Conservation (phyloP, 208 protist genomes). For the Trichomonas vaginalis region DNA sequence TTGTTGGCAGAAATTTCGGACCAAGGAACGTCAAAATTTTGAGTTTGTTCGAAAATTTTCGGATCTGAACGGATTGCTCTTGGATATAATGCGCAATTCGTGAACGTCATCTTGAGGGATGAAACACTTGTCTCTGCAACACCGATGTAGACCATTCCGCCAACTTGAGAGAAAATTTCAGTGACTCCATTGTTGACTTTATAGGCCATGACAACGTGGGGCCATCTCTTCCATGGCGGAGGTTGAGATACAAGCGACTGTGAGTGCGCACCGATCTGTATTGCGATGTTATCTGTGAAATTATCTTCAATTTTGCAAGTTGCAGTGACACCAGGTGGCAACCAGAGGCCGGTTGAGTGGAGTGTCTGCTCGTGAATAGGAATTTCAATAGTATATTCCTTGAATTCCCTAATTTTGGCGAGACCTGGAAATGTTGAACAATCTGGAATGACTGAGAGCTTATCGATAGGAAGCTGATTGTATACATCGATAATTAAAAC, state of each 20-base stretch:
- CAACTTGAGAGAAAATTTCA: neutral
- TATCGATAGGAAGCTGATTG: neutral
- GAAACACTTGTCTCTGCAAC: neutral
- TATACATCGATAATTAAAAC: neutral
- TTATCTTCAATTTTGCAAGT: neutral
- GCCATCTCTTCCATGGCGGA: neutral
- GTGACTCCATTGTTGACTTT: neutral
- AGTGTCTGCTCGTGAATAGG: neutral
- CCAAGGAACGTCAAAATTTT: neutral
- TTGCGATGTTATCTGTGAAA: neutral
- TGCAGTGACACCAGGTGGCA: neutral
- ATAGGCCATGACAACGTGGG: neutral
- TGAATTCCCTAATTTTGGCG: neutral
- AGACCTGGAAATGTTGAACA: neutral
- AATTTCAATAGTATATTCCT: neutral
- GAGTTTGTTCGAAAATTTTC: neutral
- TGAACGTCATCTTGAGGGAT: neutral
- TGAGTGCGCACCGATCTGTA: neutral
- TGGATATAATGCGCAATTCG: neutral
- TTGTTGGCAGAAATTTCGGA: neutral
- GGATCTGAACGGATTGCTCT: neutral
- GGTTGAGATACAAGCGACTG: neutral
- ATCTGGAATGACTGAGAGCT: neutral
- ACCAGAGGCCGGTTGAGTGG: neutral
- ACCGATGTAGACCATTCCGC: neutral